Conservation (phyloP, 2,329 filamentous ascomycete species). For the Penicillium sp. region DNA sequence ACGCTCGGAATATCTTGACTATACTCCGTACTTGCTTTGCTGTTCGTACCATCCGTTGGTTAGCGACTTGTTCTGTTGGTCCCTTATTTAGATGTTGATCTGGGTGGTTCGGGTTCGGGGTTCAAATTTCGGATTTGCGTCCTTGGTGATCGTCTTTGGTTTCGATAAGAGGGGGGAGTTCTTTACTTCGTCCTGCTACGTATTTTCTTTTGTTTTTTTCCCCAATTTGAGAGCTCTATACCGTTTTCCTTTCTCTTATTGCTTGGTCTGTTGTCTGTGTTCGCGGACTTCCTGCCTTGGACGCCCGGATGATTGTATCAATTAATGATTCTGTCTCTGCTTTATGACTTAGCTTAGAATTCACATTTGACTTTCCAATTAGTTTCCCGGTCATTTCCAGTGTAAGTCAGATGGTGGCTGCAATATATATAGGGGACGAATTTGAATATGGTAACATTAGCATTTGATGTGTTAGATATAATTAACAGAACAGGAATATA, state of each 20-base stretch:
- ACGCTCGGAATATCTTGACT: conserved; percentile 15
- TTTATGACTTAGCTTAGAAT: conserved; percentile 18
- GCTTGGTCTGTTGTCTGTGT: conserved; percentile 13
- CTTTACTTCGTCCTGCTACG: conserved; percentile 1
- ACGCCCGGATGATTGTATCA: conserved; percentile 22
- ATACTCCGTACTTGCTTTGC: conserved; percentile 14
- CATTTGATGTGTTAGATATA: neutral
- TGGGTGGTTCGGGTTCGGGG: neutral
- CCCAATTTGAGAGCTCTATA: conserved; percentile 29
- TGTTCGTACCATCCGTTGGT: conserved; percentile 4
- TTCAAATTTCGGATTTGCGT: conserved; percentile 1
- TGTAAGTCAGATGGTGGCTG: neutral
- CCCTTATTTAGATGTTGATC: conserved; percentile 8
- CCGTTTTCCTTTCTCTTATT: conserved; percentile 20
- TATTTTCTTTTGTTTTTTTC: conserved; percentile 7
- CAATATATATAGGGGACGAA: neutral
- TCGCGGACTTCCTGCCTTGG: conserved; percentile 1
- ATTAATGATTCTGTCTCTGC: conserved; percentile 23
- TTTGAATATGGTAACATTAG: neutral
- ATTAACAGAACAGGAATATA: neutral
- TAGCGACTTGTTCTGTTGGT: conserved; percentile 3
- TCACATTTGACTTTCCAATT: conserved; percentile 12
- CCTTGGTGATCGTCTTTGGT: conserved; percentile 1
- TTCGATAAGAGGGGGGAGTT: conserved; percentile 7
- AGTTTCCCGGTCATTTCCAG: neutral